phyloP scores from a whole-genome alignment of 192 early-diverging fungal species.

The Linnemannia schmuckeri region DNA sequence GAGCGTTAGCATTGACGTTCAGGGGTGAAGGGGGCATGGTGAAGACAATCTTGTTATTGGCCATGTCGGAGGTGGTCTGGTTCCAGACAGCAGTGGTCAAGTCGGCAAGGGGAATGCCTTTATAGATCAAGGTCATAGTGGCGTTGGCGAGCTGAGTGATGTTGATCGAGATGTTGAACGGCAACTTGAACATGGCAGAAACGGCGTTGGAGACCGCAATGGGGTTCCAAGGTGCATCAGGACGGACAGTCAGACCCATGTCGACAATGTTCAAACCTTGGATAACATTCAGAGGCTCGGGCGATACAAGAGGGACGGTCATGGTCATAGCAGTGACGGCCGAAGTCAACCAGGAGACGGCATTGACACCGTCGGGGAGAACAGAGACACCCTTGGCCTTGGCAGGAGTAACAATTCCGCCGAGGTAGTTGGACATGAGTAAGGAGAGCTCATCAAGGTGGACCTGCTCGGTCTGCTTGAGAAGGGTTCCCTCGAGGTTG shows the following conservation, averaged over 20 bases:
- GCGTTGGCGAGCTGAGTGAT: conserved; percentile 45
- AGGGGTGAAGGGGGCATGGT: conserved; percentile 42
- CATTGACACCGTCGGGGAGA: conserved; percentile 44
- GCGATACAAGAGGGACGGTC: conserved; percentile 27
- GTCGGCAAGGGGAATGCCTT: conserved; percentile 41
- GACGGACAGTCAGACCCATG: conserved; percentile 29
- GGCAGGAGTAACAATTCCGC: conserved; percentile 25
- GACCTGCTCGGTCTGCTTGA: conserved; percentile 38
- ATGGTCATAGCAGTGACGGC: conserved; percentile 33
- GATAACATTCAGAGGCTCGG: conserved; percentile 39
- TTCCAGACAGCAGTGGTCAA: conserved; percentile 47
- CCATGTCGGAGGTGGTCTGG: conserved; percentile 38
- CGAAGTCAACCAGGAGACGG: conserved; percentile 37
- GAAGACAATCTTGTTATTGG: conserved; percentile 54
- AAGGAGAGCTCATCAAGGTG: conserved; percentile 41
- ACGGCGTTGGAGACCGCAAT: conserved; percentile 37
- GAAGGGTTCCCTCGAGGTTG: conserved; percentile 39
- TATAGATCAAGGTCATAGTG: conserved; percentile 50
- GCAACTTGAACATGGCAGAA: conserved; percentile 42
- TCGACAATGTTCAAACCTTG: conserved; percentile 37
- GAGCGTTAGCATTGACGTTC: conserved; percentile 38
- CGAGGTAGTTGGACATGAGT: conserved; percentile 51
- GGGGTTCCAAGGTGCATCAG: conserved; percentile 36
- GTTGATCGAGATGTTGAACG: conserved; percentile 50
- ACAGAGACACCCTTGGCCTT: conserved; percentile 43